These are phyloP conservation scores for Nakazawaea siamensis DNA, from an alignment of 805 yeast species.

Conservation along the genomic window DNA sequence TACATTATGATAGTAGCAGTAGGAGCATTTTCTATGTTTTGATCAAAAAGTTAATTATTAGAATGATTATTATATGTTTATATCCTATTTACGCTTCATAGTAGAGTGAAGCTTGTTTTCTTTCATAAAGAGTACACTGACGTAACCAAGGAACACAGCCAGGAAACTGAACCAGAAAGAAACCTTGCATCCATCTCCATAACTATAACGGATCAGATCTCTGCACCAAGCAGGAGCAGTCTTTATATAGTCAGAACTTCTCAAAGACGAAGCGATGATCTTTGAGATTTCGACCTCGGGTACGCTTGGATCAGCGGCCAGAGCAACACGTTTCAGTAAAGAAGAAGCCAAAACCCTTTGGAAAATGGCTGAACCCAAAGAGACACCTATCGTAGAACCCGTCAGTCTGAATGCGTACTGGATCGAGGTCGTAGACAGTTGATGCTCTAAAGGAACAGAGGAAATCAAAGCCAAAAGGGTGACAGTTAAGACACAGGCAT, in stretches of 20 bases:
- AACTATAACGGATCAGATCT: slow-evolving; percentile 9
- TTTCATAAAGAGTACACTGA: slow-evolving; percentile 7
- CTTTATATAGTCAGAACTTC: slow-evolving; percentile 5
- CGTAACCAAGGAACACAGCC: slow-evolving; percentile 6
- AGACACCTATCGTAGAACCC: slow-evolving; percentile 79
- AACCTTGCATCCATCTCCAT: slow-evolving; percentile 7
- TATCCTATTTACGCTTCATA: slow-evolving; percentile 9
- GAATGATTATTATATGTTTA: too few relatives aligned
- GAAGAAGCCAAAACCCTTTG: slow-evolving; percentile 33
- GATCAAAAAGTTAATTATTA: too few relatives aligned
- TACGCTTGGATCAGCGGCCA: neutral
- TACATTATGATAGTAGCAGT: too few relatives aligned
- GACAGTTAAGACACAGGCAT: slow-evolving; percentile 53
- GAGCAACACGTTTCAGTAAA: slow-evolving; percentile 15
- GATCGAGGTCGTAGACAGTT: slow-evolving; percentile 77
- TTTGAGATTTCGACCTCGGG: slow-evolving; percentile 1
- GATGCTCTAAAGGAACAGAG: slow-evolving; percentile 56
- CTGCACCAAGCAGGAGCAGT: slow-evolving; percentile 11
- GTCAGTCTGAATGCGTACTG: slow-evolving; percentile 81
- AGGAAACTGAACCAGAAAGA: slow-evolving; percentile 11
- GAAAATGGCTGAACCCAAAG: slow-evolving; percentile 60
- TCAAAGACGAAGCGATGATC: slow-evolving; percentile 8
- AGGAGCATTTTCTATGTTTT: too few relatives aligned
- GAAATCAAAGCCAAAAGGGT: slow-evolving; percentile 65
- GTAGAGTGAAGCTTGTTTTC: slow-evolving; percentile 11